A percentile compares a stretch with the other conserved stretches of the same genome.
Conservation (phyloP, 495 filamentous ascomycete species). For the Trichoderma asperelloides region DNA sequence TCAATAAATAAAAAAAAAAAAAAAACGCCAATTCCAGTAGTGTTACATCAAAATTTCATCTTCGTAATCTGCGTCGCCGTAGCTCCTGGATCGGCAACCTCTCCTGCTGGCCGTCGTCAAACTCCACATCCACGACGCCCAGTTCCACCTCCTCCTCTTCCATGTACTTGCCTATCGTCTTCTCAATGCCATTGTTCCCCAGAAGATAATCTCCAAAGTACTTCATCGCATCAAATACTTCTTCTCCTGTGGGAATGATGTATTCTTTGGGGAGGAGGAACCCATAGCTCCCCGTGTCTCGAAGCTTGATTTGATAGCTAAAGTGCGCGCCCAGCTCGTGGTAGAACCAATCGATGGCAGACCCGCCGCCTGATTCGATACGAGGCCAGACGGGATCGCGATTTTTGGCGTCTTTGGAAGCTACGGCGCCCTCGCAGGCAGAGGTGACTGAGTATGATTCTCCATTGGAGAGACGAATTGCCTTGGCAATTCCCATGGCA, state of each 20-base stretch:
- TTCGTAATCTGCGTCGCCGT: not conserved
- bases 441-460: slow-evolving; percentile 73
- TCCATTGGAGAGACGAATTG: slow-evolving; percentile 67
- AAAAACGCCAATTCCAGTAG: not conserved
- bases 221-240: slow-evolving; percentile 70
- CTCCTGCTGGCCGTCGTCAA: not conserved
- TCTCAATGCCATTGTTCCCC: slow-evolving; percentile 51
- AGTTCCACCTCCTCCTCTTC: not conserved
- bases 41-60: not conserved
- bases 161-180: not conserved
- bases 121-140: not conserved
- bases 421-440: slow-evolving; percentile 77
- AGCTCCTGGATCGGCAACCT: not conserved
- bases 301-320: slow-evolving; percentile 88
- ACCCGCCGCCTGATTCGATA: slow-evolving; percentile 67
- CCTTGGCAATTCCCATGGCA: slow-evolving; percentile 80
- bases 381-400: slow-evolving; percentile 17
- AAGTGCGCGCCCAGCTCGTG: slow-evolving; percentile 74
- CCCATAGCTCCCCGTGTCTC: slow-evolving; percentile 91
- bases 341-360: slow-evolving; percentile 93
- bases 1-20: not conserved
- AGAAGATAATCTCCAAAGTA: slow-evolving; percentile 73
- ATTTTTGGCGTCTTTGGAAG: slow-evolving; percentile 22
- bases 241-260: slow-evolving; percentile 83
- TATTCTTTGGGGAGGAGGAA: slow-evolving; percentile 82